Evolutionary conservation across 1,139 yeast species (phyloP).

Genomic region (Candida neerlandica): DNA sequence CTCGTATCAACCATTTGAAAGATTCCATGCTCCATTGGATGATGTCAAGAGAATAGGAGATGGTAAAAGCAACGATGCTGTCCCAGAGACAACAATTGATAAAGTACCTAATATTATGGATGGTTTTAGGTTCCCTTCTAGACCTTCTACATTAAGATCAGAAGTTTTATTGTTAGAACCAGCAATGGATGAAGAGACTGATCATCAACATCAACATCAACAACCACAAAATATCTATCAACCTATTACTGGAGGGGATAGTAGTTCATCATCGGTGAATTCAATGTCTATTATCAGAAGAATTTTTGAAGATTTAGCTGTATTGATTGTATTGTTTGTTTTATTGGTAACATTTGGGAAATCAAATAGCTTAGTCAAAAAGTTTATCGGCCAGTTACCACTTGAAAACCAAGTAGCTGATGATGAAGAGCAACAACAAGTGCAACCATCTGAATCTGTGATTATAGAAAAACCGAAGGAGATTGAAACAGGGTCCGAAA

Average conservation of each 20-base stretch:
- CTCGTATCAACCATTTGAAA: slow-evolving; percentile 41
- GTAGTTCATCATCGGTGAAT: slow-evolving; percentile 2
- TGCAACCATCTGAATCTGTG: slow-evolving; percentile 2
- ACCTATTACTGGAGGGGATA: background rate
- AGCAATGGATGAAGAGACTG: slow-evolving; percentile 6
- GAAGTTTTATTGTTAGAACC: slow-evolving; percentile 20
- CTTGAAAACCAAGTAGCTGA: slow-evolving; percentile 13
- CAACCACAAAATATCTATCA: slow-evolving; percentile 4
- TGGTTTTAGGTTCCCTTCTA: slow-evolving; percentile 38
- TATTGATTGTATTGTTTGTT: slow-evolving; percentile 35
- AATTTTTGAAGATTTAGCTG: slow-evolving; percentile 52
- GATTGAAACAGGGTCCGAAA: background rate
- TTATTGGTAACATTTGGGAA: slow-evolving; percentile 38
- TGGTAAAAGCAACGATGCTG: slow-evolving; percentile 17
- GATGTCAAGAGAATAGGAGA: slow-evolving; percentile 30
- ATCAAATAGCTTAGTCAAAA: slow-evolving; percentile 30
- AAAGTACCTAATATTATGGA: slow-evolving; percentile 34
- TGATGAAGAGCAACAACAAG: slow-evolving; percentile 14
- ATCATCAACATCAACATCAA: background rate
- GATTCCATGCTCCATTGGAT: slow-evolving; percentile 23
- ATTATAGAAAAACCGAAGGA: slow-evolving; percentile 3
- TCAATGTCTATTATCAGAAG: slow-evolving; percentile 23
- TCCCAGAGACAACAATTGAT: background rate
- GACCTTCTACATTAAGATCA: slow-evolving; percentile 15
- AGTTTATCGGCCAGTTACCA: slow-evolving; percentile 18